Base-by-base conservation (phyloP, 495 filamentous ascomycete species). In the Hypomontagnella monticulosa region DNA sequence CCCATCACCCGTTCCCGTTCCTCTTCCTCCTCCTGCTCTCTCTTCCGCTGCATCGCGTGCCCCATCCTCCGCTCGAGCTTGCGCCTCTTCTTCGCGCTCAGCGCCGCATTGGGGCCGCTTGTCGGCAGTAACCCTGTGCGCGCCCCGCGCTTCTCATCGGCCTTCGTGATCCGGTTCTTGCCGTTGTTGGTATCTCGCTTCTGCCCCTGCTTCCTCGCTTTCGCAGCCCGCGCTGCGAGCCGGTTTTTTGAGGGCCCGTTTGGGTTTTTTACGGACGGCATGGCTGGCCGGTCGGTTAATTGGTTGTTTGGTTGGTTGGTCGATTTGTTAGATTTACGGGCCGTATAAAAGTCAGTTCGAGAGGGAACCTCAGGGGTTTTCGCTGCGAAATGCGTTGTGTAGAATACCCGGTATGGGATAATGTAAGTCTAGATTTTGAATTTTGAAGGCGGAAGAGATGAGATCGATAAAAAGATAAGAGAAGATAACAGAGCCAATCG, bases 211-310 rank as follows among this genome's bases (percentile, higher is more conserved):
- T 78, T 75, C 18, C 65, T 66, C 4, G 61, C 54, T 41, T 67
- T 74, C 37, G 71, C 70, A 2, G 73, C 72, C 20, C 71, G 74
- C 4, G 78, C 78, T 10, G 66, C 64, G 6, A 76, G 72, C 1
- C 78, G 72, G 73, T 79, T 79, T 19, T 75, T 75, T 20, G 77
- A 80, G 15, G 75, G 65, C n/a, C 71, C 69, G 69, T 82, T 82
- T 55, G 80, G 79, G 69, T 83, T 83, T 37, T 80, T 81, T 37
- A 75, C 69, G 34, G 77, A 79, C 11, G 73, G 71, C 79, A 81
- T 81, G 12, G 30, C 4, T 36, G 5, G 15, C 4, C 10, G 36
- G 54, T 37, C 11, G 19, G 4, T 44, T 3, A n/a, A n/a, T n/a
- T n/a, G n/a, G n/a, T n/a, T n/a, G n/a, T n/a, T n/a, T n/a, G n/a